phyloP scores from a whole-genome alignment of 1,139 yeast species.

The Debaryomyces psychrophilus region DNA sequence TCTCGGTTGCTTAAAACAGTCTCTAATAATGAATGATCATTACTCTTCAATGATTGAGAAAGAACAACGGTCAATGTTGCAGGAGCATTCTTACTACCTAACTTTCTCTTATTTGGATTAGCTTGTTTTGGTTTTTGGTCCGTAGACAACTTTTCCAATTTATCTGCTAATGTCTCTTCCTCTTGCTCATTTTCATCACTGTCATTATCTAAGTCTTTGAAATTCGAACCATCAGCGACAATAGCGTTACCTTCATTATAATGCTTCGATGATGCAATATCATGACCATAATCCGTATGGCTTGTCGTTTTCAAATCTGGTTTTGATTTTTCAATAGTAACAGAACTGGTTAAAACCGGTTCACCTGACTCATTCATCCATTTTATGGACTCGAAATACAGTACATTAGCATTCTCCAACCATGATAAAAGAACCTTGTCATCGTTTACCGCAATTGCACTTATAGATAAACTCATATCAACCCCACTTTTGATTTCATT shows the following conservation, averaged over 20 bases:
- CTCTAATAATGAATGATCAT: slow-evolving; percentile 74
- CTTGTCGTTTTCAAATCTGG: slow-evolving; percentile 36
- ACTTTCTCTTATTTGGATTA: slow-evolving; percentile 29
- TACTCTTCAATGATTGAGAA: slow-evolving; percentile 71
- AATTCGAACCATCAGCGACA: slow-evolving; percentile 66
- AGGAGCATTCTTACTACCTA: slow-evolving; percentile 45
- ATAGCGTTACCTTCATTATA: slow-evolving; percentile 75
- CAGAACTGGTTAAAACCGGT: slow-evolving; percentile 26
- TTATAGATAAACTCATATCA: slow-evolving; percentile 44
- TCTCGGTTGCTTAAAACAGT: slow-evolving; percentile 79
- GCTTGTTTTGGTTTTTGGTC: slow-evolving; percentile 32
- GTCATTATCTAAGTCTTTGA: slow-evolving; percentile 54
- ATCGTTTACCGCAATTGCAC: slow-evolving; percentile 41
- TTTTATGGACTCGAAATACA: slow-evolving; percentile 61
- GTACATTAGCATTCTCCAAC: slow-evolving; percentile 70
- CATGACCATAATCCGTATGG: slow-evolving; percentile 58
- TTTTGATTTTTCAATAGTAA: slow-evolving; percentile 43
- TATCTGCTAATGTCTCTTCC: slow-evolving; percentile 61
- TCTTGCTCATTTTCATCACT: slow-evolving; percentile 40
- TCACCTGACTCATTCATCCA: slow-evolving; percentile 51
- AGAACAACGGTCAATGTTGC: slow-evolving; percentile 69
- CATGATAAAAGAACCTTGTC: slow-evolving; percentile 57
- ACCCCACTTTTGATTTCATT: slow-evolving; percentile 35
- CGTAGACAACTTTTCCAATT: slow-evolving; percentile 47
- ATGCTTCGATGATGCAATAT: slow-evolving; percentile 66